Evolutionary conservation across 2,329 filamentous ascomycete genomes (phyloP).

Genomic region (Tolypocladium sp.): DNA sequence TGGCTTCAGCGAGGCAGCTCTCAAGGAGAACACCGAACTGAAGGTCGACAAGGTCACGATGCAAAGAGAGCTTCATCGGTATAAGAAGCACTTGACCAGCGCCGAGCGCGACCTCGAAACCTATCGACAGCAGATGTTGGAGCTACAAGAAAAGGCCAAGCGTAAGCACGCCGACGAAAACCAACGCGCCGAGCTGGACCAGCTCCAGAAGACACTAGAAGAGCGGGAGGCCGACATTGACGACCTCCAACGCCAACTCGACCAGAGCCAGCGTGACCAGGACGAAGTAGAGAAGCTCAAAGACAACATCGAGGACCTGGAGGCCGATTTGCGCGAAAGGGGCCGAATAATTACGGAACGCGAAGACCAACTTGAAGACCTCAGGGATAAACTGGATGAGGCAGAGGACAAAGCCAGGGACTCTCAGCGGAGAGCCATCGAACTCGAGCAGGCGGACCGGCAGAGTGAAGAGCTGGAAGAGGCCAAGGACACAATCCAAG

Average conservation of each 20-base stretch:
- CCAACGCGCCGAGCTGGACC: constrained; percentile 51
- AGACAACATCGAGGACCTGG: constrained; percentile 67
- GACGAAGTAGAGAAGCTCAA: constrained; percentile 58
- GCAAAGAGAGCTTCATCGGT: constrained; percentile 76
- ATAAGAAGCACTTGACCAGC: constrained; percentile 72
- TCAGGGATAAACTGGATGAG: constrained; percentile 47
- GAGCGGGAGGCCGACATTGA: constrained; percentile 53
- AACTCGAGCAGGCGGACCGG: constrained; percentile 48
- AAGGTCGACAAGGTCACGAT: constrained; percentile 89
- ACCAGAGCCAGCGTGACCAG: constrained; percentile 44
- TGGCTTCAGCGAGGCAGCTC: constrained; percentile 77
- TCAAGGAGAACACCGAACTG: constrained; percentile 92
- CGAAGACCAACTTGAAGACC: constrained; percentile 63
- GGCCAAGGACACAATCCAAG: constrained; percentile 48
- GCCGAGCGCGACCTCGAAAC: constrained; percentile 82
- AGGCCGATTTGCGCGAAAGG: constrained; percentile 67
- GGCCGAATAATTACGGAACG: constrained; percentile 63
- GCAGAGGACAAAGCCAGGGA: constrained; percentile 50
- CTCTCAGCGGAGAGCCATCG: constrained; percentile 37
- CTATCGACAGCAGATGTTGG: constrained; percentile 72
- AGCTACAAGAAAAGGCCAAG: constrained; percentile 75
- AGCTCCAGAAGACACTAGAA: constrained; percentile 46
- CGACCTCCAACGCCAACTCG: constrained; percentile 49
- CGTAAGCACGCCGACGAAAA: constrained; percentile 64
- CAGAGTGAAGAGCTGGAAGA: constrained; percentile 43